Percentiles rank a stretch among this genome's conserved stretches.
These are phyloP conservation scores for Colletotrichum costaricense DNA, from an alignment of 2,329 filamentous ascomycete species.

Conservation along the genomic window DNA sequence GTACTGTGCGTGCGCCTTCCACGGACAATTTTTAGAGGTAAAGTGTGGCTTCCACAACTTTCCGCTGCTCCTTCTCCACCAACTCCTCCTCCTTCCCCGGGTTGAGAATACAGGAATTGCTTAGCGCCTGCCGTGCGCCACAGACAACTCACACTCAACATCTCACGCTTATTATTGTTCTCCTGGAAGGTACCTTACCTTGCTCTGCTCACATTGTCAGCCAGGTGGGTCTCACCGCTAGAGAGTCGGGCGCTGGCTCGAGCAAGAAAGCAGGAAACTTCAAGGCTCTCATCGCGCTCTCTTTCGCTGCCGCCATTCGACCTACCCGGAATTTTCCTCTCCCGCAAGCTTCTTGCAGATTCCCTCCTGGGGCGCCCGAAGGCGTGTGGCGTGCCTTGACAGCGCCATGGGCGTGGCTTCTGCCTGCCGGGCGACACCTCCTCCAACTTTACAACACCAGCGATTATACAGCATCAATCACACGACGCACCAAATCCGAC, in stretches of 20 bases:
- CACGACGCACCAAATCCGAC: background rate
- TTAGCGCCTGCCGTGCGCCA: background rate
- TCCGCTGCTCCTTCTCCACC: no score
- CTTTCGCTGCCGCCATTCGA: background rate
- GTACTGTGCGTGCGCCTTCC: constrained; percentile 1
- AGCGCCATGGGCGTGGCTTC: background rate
- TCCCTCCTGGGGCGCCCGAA: no score
- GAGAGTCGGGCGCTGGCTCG: background rate
- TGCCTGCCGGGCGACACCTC: background rate
- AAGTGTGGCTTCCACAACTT: background rate
- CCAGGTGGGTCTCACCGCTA: background rate
- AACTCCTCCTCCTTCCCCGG: background rate
- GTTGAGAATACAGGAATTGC: background rate
- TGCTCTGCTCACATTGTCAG: background rate
- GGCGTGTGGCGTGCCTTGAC: background rate
- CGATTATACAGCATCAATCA: background rate
- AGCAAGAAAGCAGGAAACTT: background rate
- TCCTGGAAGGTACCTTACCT: no score
- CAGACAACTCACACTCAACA: background rate
- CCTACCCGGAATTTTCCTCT: no score
- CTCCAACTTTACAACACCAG: background rate
- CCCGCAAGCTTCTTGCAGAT: background rate
- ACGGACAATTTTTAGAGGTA: background rate
- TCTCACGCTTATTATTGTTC: background rate
- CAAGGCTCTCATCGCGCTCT: background rate